phyloP scores from a whole-genome alignment of 495 filamentous ascomycete genomes.

The Penicillium fimorum region DNA sequence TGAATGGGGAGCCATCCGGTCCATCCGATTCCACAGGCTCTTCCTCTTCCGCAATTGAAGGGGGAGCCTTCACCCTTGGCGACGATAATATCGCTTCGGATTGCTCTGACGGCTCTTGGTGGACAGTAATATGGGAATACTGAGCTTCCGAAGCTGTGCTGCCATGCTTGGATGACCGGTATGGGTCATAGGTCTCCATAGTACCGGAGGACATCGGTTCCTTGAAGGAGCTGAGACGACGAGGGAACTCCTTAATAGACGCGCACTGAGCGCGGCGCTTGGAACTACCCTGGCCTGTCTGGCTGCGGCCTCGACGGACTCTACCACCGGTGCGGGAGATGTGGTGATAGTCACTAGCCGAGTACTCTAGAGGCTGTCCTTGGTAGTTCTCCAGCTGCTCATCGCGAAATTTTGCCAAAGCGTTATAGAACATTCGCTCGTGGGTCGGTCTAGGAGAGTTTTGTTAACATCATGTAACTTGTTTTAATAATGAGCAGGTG shows the following conservation, averaged over 20 bases:
- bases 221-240: constrained; percentile 42
- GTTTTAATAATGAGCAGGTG: neutral
- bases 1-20: constrained; percentile 31
- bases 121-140: constrained; percentile 65
- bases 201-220: constrained; percentile 47
- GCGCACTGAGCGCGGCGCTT: constrained; percentile 68
- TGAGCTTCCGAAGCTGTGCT: constrained; percentile 38
- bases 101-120: constrained; percentile 40
- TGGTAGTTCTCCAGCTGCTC: constrained; percentile 81
- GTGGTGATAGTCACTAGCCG: constrained; percentile 85
- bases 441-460: constrained; percentile 63
- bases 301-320: constrained; percentile 20
- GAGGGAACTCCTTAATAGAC: constrained; percentile 59
- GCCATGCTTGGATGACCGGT: constrained; percentile 61
- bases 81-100: neutral
- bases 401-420: constrained; percentile 76
- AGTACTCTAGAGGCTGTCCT: constrained; percentile 67
- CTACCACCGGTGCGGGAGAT: constrained; percentile 46
- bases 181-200: constrained; percentile 77
- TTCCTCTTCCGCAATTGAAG: constrained; percentile 28
- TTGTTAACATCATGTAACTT: constrained; percentile 5
- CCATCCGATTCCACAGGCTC: constrained; percentile 19
- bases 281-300: constrained; percentile 34
- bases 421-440: constrained; percentile 86
- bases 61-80: constrained; percentile 20